Percentiles rank a stretch among this genome's conserved stretches.
These are phyloP conservation scores for Paratinospora sagittata DNA, from an alignment of 164 flowering plant genomes.

Conservation along the genomic window DNA sequence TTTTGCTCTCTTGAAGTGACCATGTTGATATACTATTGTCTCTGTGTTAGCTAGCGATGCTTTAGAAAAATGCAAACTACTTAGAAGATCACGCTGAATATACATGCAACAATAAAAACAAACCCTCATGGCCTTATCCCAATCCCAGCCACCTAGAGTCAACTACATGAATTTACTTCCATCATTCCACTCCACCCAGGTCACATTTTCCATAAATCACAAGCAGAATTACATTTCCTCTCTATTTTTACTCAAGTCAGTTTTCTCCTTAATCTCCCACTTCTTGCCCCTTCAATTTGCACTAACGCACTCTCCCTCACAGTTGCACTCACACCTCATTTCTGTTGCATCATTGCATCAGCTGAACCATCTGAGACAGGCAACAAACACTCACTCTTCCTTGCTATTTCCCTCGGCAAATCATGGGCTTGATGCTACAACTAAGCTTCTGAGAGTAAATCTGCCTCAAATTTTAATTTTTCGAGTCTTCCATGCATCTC, in stretches of 20 bases:
- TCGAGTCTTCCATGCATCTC: not conserved
- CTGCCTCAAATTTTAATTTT: not conserved
- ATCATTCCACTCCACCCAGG: not conserved
- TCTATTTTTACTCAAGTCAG: not conserved
- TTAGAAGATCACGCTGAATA: not conserved
- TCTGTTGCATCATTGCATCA: not conserved
- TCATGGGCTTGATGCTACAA: not conserved
- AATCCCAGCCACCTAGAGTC: no score
- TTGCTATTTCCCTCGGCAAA: not conserved
- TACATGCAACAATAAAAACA: not conserved
- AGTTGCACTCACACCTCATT: not conserved
- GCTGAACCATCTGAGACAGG: not conserved
- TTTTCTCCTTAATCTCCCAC: no score
- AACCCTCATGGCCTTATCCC: no score
- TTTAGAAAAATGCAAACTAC: not conserved
- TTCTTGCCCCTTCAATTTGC: no score
- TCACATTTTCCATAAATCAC: not conserved
- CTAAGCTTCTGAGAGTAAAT: not conserved
- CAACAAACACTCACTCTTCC: not conserved
- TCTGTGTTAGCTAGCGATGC: no score
- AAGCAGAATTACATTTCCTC: not conserved
- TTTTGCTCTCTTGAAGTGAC: not conserved
- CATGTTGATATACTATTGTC: not conserved
- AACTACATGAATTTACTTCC: not conserved
- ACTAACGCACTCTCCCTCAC: not conserved